These are phyloP conservation scores for Stachybotrys chartarum DNA, from an alignment of 2,329 filamentous ascomycete genomes.

Conservation along the genomic window DNA sequence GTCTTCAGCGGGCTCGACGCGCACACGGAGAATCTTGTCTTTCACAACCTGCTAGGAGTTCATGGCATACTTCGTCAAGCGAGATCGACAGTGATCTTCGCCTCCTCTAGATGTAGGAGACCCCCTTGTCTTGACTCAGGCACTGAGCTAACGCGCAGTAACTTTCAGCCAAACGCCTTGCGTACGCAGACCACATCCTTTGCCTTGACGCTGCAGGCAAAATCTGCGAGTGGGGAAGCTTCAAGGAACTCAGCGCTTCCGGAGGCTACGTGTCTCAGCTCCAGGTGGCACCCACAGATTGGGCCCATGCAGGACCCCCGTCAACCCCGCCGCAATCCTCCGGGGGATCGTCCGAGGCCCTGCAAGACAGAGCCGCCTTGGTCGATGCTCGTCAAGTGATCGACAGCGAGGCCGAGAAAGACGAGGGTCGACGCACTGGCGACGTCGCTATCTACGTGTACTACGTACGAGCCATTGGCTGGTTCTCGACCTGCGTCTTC, in stretches of 20 bases:
- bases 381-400: rapidly evolving
- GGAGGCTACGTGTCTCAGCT: conserved; percentile 4
- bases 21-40: conserved; percentile 14
- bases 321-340: background rate
- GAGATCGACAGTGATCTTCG: conserved; percentile 12
- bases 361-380: background rate
- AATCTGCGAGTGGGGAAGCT: conserved; percentile 3
- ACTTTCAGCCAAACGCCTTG: conserved; percentile 3
- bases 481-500: conserved; percentile 12
- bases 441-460: conserved; percentile 14
- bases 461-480: conserved; percentile 17
- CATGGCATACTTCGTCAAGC: conserved; percentile 12
- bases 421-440: conserved; percentile 9
- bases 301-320: background rate
- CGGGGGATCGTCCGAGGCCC: background rate
- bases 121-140: too few species aligned
- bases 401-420: conserved; percentile 3
- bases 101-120: conserved; percentile 8
- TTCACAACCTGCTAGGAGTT: conserved; percentile 13
- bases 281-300: background rate
- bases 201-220: conserved; percentile 1
- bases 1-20: conserved; percentile 24
- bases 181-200: conserved; percentile 5
- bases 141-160: background rate
- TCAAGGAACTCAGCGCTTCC: conserved; percentile 1